Base-by-base conservation (phyloP, 1,139 yeast genomes). In the Sugiyamaella xylanicola region DNA sequence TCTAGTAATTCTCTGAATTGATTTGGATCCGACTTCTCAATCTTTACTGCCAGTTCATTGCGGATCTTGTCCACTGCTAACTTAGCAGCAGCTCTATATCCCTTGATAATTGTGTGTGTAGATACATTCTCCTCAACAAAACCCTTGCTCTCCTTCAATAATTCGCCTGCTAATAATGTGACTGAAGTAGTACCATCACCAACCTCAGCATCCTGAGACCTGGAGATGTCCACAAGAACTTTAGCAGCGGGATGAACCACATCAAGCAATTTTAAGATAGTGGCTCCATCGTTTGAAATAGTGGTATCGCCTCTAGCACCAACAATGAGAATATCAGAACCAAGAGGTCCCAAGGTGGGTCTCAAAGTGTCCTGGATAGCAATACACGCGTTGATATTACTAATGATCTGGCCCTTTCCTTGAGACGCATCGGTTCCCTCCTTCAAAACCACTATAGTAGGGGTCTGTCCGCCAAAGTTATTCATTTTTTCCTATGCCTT, bases 171-270 rank as follows among this genome's bases (percentile, higher is more conserved):
- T 62, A 93, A 74, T 48, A 93, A 81, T 0, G 98, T 90, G 13
- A 95, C 99, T 42, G 97, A 86, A 0, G 99, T 93, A 42, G 99
- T 93, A 63, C 99, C 99, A 72, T 93, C 99, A 61, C 99, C 99
- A 56, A 93, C 98, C 74, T 93, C 99, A 20, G 97, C 97, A 73
- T 93, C 99, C 74, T 93, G 99, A 1, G 98, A 86, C 68, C 97
- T 82, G 13, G 97, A 89, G 58, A 93, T 89, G 71, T 93, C 99
- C 53, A 93, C 99, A 63, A 93, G 77, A 71, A 93, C 86, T 70
- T 88, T 87, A 11, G 99, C 99, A 15, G 99, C 99, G 4, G 99
- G 99, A 70, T 93, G 99, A 25, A 95, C 97, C 57, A 95, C 95
- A 69, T 95, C 99, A 65, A 93, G 77, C 60, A 92, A 79, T 71